Base-by-base conservation (phyloP, 1,284 basidiomycete genomes). In the Malassezia dermatis region DNA sequence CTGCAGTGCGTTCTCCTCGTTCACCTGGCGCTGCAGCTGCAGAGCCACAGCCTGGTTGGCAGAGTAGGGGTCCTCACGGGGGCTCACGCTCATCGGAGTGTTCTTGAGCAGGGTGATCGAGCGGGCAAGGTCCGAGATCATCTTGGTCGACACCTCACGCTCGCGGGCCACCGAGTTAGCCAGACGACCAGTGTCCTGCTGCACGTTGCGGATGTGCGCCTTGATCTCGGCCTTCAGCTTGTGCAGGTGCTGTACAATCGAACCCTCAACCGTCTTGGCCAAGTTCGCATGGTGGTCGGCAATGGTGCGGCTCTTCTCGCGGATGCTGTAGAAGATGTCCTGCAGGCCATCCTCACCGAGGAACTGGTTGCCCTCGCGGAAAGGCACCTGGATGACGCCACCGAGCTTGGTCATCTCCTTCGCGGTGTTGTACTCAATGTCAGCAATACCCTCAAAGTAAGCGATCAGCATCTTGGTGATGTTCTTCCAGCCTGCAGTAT, bases 371-470 rank as follows among this genome's bases (percentile, higher is more conserved):
- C 90, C 91, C 32, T 89, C 84, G 48, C 86, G 80, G 80, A 96
- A 96, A 2, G 94, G 94, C 1, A 96, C 93, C 77, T 98, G 93
- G 65, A 98, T 93, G 60, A 96, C 89, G 10, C 86, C 89, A n/a
- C 86, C 88, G 48, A 98, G 84, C 77, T 94, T 94, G 45, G 86
- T 88, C 75, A 96, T 82, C 77, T 96, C 93, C 67, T 85, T 84
- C 35, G 90, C 89, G 17, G 89, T 86, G 77, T 93, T 93, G 77
- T 88, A 89, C 64, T 76, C 66, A 32, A 67, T 67, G 47, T 66
- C 67, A 44, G 63, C 63, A 48, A 68, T 72, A 44, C 91, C 91
- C 81, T 86, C 77, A 51, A 78, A 78, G 75, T 78, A 78, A 65
- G 76, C 75, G 75, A 65, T 66, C 43, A 71, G 70, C 55, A 66